A percentile compares a stretch with the other conserved stretches of the same genome.
Conservation (phyloP, 371 early-diverging fungal species). For the Mortierella sp. region DNA sequence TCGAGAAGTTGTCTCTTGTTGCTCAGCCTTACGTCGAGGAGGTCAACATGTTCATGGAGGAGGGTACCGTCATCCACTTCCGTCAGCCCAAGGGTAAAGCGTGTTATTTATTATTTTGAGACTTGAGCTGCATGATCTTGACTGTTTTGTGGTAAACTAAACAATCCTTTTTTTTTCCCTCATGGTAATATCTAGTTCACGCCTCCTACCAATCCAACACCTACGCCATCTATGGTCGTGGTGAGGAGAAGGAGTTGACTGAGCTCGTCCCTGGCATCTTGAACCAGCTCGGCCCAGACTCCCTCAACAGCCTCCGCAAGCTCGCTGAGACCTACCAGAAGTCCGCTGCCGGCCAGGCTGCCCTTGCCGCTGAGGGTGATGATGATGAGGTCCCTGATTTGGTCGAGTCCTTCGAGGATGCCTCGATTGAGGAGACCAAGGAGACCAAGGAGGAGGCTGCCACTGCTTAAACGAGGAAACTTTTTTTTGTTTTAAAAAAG, state of each 20-base stretch:
- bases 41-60: constrained; percentile 98
- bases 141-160: not conserved
- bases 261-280: constrained; percentile 95
- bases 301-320: constrained; percentile 85
- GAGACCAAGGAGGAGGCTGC: constrained; percentile 32
- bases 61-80: constrained; percentile 96
- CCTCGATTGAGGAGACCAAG: constrained; percentile 51
- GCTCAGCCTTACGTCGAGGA: constrained; percentile 92
- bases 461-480: constrained; percentile 21
- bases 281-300: constrained; percentile 96
- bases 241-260: constrained; percentile 91
- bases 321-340: constrained; percentile 47
- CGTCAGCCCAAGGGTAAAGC: constrained; percentile 87
- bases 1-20: constrained; percentile 92
- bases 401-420: constrained; percentile 61
- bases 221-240: constrained; percentile 91
- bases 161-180: not conserved
- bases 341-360: constrained; percentile 48
- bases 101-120: constrained; percentile 11
- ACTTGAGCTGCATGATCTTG: too few relatives aligned
- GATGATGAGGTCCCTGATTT: constrained; percentile 61
- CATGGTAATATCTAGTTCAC: constrained; percentile 70
- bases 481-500: not conserved
- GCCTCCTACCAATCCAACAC: constrained; percentile 92
- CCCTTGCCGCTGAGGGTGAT: constrained; percentile 63